Base-by-base conservation (phyloP, 371 early-diverging fungal genomes). In the Mortierella sp. region DNA sequence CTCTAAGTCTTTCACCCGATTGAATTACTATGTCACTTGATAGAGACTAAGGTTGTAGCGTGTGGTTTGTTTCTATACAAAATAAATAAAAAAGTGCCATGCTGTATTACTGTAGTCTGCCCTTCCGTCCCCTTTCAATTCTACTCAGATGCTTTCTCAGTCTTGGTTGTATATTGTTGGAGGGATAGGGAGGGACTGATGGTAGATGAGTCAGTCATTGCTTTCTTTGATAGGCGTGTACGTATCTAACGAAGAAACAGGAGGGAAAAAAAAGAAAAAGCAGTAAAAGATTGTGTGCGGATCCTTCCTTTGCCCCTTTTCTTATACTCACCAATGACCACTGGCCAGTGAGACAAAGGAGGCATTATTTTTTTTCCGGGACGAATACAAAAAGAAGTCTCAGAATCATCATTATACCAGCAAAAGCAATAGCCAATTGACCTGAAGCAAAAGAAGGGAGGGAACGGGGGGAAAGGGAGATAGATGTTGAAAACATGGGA, bases 11-110 rank as follows among this genome's bases (percentile, higher is more conserved):
- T 19, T 34, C 34, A 5, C 9, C 21, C 24, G 6, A 3, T 63
- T 31, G 42, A 21, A 38, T 65, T 38, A 38, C 38, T 38, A 65
- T 65, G 38, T 65, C 68, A 65, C 42, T 65, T 65, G 68, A 65
- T 34, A 19, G 16, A 38, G 42, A 5, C 42, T 3, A 38, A 5
- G 42, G 24, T 34, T 1, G 14, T 24, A 38, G 34, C 6, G 21
- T 65, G 68, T 65, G 42, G 42, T 65, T 42, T 34, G 24, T 50
- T 50, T 65, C 68, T 8, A 38, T 21, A 21, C 50, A 13, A 9
- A 11, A 50, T 16, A 50, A 16, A 48, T n/a, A n/a, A 50, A 38
- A 34, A 65, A 65, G 3, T 65, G 38, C 38, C 68, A 38, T 65
- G 68, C 38, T 13, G 10, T 55, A 50, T 11, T 50, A 14, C 2